Conservation (phyloP, 148 eudicot species). For the Arbutus unedo region DNA sequence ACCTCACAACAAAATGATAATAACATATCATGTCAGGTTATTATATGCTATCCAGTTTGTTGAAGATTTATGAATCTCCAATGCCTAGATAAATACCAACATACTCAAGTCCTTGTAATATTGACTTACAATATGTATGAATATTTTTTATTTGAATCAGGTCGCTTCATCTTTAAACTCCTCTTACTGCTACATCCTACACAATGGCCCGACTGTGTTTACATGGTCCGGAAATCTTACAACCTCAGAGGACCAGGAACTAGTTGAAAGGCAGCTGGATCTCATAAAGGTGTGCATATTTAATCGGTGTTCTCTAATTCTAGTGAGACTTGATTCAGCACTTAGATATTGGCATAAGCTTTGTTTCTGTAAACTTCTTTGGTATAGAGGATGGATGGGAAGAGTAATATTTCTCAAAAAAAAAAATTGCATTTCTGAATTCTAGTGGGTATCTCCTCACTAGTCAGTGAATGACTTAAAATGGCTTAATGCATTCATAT, state of each 20-base stretch:
- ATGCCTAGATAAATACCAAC: background rate
- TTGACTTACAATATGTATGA: constrained; percentile 3
- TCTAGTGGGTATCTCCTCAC: background rate
- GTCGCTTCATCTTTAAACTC: constrained; percentile 86
- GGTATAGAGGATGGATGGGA: background rate
- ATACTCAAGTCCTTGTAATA: background rate
- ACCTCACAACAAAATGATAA: background rate
- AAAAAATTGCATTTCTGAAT: background rate
- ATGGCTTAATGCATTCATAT: background rate
- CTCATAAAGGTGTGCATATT: constrained; percentile 60
- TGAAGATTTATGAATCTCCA: background rate
- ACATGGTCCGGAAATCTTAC: constrained; percentile 81
- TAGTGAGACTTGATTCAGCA: constrained; percentile 2
- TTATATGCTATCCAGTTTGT: background rate
- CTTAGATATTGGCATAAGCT: background rate
- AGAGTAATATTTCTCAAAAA: background rate
- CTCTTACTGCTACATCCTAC: constrained; percentile 79
- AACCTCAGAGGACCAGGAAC: constrained; percentile 67
- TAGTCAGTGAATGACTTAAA: constrained; percentile 1
- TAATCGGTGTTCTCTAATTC: background rate
- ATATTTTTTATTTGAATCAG: constrained; percentile 36
- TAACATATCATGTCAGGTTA: background rate
- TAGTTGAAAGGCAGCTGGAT: constrained; percentile 90
- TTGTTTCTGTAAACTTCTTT: background rate
- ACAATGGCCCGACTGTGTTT: constrained; percentile 67